phyloP scores from a whole-genome alignment of 2,329 filamentous ascomycete species.

The Pseudogymnoascus verrucosus region DNA sequence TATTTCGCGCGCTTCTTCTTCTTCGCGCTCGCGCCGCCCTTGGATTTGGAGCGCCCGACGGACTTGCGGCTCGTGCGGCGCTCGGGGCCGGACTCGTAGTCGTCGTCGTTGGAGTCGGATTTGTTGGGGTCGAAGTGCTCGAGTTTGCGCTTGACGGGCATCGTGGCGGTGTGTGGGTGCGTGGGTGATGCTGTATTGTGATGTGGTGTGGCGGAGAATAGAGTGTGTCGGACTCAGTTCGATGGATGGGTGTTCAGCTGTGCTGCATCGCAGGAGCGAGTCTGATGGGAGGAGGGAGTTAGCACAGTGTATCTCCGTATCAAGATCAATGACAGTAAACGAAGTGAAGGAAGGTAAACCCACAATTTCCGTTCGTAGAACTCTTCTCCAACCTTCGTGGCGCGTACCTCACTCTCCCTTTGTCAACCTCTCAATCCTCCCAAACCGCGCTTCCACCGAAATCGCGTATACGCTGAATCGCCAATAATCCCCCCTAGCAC shows the following conservation, averaged over 20 bases:
- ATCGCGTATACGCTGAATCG: not conserved
- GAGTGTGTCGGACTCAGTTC: not conserved
- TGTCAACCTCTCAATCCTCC: not conserved
- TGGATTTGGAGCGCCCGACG: constrained; percentile 23
- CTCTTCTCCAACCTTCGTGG: not conserved
- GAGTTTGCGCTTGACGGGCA: constrained; percentile 40
- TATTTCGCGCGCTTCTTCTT: constrained; percentile 39
- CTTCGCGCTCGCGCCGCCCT: constrained; percentile 26
- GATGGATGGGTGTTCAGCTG: constrained; percentile 3
- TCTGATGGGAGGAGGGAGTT: not conserved
- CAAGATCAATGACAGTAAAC: not conserved
- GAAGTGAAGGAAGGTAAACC: not conserved
- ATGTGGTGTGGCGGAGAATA: not conserved
- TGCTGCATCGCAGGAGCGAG: constrained; percentile 5
- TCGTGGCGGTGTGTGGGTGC: not conserved
- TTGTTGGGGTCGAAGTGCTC: constrained; percentile 58
- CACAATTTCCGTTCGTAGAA: not conserved
- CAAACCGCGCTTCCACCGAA: not conserved
- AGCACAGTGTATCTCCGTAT: not conserved
- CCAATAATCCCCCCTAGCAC: not conserved
- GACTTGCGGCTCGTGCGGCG: constrained; percentile 37
- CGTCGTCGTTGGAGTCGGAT: constrained; percentile 58
- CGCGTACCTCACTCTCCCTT: not conserved
- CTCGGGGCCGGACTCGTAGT: constrained; percentile 50
- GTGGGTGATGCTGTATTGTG: not conserved